Base-by-base conservation (phyloP, 2,329 filamentous ascomycete genomes). In the Cytospora piceicola region DNA sequence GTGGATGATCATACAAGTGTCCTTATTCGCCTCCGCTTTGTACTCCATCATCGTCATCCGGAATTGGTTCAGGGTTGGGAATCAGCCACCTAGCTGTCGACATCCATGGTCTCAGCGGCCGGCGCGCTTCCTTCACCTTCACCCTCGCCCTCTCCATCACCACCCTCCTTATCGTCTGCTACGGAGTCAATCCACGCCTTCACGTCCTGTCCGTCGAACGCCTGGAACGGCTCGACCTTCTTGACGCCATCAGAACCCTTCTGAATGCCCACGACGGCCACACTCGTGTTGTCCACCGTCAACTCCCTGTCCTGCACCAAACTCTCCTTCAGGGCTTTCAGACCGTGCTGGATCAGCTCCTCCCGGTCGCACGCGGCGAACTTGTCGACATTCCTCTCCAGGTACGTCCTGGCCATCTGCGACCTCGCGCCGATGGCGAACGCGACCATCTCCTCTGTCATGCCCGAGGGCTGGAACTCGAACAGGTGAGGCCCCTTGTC, bases 381-480 rank as follows among this genome's bases (percentile, higher is more conserved):
- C 71, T 88, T 82, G 69, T 96, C 94, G 68, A 97, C 80, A 80
- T 97, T 91, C 75, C 93, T 87, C 85, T 99, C 95, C 64, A 99
- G 83, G 79, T 99, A 99, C 69, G 95, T 99, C 75, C 95, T 85
- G 29, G 95, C 95, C 93, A 98, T 98, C 83, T 99, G 95, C 78
- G 91, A 95, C 73, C 95, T 86, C 57, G 95, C 95, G 61, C 95
- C 95, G 77, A 99, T 99, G 66, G 94, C 94, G 76, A 94, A 97
- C 29, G 95, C 95, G 58, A 91, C 78, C 93, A 98, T 98, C 85
- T 99, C 95, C 76, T 97, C 92, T 73, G 93, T 97, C 85, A 98
- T 90, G 57, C 95, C 95, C 63, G 88, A 92, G 14, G 95, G 95
- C 81, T 97, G 94, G 85, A 99, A 99, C 81, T 99, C 95, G 81